phyloP scores from a whole-genome alignment of 2,329 filamentous ascomycete species.

The Colletotrichum cordylinicola region DNA sequence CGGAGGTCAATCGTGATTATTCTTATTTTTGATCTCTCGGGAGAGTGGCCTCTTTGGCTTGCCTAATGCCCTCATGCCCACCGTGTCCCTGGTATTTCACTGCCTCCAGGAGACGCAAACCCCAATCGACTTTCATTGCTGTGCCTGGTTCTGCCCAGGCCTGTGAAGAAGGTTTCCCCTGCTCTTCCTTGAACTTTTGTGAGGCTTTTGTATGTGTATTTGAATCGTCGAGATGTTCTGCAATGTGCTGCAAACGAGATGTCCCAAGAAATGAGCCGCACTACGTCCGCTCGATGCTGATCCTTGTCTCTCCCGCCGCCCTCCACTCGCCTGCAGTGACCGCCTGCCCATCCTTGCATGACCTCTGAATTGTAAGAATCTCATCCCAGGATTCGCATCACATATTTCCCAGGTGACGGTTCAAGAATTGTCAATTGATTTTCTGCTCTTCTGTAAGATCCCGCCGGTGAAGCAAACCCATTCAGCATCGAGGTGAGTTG shows the following conservation, averaged over 20 bases:
- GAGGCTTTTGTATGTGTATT: background rate
- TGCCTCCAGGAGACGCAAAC: conserved; percentile 72
- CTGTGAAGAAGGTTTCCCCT: conserved; percentile 56
- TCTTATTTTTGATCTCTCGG: conserved; percentile 67
- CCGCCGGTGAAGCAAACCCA: background rate
- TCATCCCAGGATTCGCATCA: background rate
- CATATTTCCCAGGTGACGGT: background rate
- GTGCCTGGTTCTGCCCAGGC: conserved; percentile 51
- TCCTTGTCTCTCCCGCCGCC: background rate
- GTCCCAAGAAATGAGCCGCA: background rate
- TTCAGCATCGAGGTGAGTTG: background rate
- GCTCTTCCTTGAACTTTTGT: background rate
- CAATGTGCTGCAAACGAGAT: background rate
- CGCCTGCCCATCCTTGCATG: background rate
- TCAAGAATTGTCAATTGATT: background rate
- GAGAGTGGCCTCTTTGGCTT: conserved; percentile 66
- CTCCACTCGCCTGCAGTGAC: background rate
- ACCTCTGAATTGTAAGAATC: background rate
- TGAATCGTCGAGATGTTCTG: background rate
- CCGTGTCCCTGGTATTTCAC: conserved; percentile 77
- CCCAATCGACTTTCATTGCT: conserved; percentile 61
- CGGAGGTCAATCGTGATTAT: conserved; percentile 71
- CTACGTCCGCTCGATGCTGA: background rate
- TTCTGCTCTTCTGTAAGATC: background rate
- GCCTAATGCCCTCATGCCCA: conserved; percentile 61